Evolutionary conservation across 768 basidiomycete genomes (phyloP).

Genomic region (Lactarius hengduanensis): DNA sequence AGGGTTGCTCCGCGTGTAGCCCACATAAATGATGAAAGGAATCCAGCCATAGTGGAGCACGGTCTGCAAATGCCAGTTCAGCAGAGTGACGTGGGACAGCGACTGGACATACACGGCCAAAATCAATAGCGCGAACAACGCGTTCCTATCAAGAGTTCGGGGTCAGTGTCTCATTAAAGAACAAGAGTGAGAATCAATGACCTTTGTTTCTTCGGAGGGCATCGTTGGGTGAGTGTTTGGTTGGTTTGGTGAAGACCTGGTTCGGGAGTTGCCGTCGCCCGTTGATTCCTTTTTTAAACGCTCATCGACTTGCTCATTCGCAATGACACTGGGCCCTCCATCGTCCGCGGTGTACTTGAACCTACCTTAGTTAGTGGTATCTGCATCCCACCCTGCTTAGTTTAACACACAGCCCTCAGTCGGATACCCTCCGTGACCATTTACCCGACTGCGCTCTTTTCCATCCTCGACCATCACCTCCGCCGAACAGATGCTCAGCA

Average conservation of each 20-base stretch:
- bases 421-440: constrained; percentile 75
- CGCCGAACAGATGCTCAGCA: constrained; percentile 78
- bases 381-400: neutral
- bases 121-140: constrained; percentile 75
- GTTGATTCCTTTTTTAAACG: neutral
- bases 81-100: constrained; percentile 2
- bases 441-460: constrained; percentile 90
- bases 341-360: constrained; percentile 48
- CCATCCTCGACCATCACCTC: constrained; percentile 95
- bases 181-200: constrained; percentile 35
- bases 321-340: constrained; percentile 47
- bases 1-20: constrained; percentile 89
- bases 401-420: constrained; percentile 38
- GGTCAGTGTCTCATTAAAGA: neutral
- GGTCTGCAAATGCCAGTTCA: constrained; percentile 49
- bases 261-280: constrained; percentile 30
- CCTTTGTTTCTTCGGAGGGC: constrained; percentile 93
- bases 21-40: constrained; percentile 93
- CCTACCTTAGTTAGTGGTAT: constrained; percentile 38
- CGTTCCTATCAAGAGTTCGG: constrained; percentile 56
- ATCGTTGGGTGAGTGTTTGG: constrained; percentile 40
- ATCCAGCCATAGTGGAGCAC: constrained; percentile 95
- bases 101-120: constrained; percentile 66
- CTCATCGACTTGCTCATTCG: neutral
- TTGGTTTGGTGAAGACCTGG: constrained; percentile 32